A percentile compares a stretch with the other conserved stretches of the same genome.
Conservation (phyloP, 1,139 yeast genomes). For the Pichia sp. region DNA sequence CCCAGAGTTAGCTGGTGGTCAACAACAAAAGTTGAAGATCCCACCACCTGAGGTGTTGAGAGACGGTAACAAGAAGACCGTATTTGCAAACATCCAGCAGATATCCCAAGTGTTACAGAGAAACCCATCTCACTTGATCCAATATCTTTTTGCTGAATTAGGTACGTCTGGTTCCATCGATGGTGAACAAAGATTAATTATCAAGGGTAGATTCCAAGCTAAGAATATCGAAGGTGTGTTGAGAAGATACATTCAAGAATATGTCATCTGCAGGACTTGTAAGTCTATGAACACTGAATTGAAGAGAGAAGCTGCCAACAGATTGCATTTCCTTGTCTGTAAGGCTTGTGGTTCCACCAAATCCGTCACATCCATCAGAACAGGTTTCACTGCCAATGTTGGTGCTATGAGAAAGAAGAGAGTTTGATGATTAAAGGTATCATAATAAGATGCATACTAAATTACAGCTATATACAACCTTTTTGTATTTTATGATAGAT, state of each 20-base stretch:
- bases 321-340: slow-evolving; percentile 96
- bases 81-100: slow-evolving; percentile 93
- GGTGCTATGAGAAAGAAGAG: slow-evolving; percentile 59
- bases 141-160: slow-evolving; percentile 94
- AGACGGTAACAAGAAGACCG: slow-evolving; percentile 95
- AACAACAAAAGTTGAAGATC: slow-evolving; percentile 89
- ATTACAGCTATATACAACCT: too few relatives aligned
- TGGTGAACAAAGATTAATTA: slow-evolving; percentile 93
- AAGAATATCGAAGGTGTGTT: slow-evolving; percentile 95
- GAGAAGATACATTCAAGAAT: slow-evolving; percentile 94
- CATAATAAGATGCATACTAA: too few relatives aligned
- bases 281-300: slow-evolving; percentile 95
- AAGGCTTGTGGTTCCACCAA: slow-evolving; percentile 97
- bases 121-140: slow-evolving; percentile 95
- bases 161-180: slow-evolving; percentile 99
- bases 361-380: slow-evolving; percentile 94
- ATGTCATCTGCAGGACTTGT: slow-evolving; percentile 98
- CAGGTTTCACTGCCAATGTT: slow-evolving; percentile 98
- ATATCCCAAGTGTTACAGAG: slow-evolving; percentile 92
- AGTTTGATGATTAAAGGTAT: too few relatives aligned
- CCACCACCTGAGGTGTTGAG: slow-evolving; percentile 97
- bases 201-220: slow-evolving; percentile 97
- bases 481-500: too few relatives aligned
- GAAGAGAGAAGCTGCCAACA: slow-evolving; percentile 90
- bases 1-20: slow-evolving; percentile 97